Percentiles rank a stretch among this genome's conserved stretches.
phyloP scores from a whole-genome alignment of 495 filamentous ascomycete genomes.

The Aspergillus asperescens region DNA sequence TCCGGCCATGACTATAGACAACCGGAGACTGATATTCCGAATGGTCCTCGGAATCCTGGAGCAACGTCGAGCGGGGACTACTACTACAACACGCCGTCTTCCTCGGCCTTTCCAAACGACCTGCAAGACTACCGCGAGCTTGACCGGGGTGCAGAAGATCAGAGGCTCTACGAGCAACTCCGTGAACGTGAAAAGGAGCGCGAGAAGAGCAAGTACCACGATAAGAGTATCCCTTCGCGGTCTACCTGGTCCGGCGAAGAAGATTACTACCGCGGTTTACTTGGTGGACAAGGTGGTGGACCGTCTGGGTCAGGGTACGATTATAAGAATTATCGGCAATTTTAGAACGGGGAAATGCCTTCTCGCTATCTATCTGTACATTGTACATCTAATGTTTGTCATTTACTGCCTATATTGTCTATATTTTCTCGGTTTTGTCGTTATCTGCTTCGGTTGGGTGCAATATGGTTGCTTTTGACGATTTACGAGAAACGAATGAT shows the following conservation, averaged over 20 bases:
- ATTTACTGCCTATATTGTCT: slow-evolving; percentile 3
- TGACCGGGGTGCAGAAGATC: slow-evolving; percentile 24
- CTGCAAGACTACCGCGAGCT: slow-evolving; percentile 26
- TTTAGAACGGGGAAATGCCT: not conserved
- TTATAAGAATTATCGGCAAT: slow-evolving; percentile 31
- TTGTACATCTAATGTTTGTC: slow-evolving; percentile 7
- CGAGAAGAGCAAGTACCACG: slow-evolving; percentile 25
- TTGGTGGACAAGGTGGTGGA: slow-evolving; percentile 32
- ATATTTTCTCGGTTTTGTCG: not conserved
- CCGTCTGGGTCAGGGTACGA: slow-evolving; percentile 26
- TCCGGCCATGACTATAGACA: slow-evolving; percentile 33
- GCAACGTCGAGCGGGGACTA: slow-evolving; percentile 25
- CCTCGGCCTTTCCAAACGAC: slow-evolving; percentile 22
- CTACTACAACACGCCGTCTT: slow-evolving; percentile 24
- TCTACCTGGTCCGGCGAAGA: slow-evolving; percentile 31
- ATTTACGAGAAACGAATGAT: slow-evolving; percentile 12
- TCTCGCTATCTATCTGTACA: slow-evolving; percentile 2
- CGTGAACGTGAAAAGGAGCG: slow-evolving; percentile 29
- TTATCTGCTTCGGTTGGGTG: not conserved
- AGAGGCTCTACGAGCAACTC: slow-evolving; percentile 22
- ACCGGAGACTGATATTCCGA: slow-evolving; percentile 37
- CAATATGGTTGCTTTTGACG: slow-evolving; percentile 7
- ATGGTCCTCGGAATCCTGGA: slow-evolving; percentile 18
- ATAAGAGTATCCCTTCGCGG: slow-evolving; percentile 19
- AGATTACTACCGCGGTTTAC: slow-evolving; percentile 38